phyloP scores from a whole-genome alignment of 345 rosid species.

The Eutrema heterophyllum region DNA sequence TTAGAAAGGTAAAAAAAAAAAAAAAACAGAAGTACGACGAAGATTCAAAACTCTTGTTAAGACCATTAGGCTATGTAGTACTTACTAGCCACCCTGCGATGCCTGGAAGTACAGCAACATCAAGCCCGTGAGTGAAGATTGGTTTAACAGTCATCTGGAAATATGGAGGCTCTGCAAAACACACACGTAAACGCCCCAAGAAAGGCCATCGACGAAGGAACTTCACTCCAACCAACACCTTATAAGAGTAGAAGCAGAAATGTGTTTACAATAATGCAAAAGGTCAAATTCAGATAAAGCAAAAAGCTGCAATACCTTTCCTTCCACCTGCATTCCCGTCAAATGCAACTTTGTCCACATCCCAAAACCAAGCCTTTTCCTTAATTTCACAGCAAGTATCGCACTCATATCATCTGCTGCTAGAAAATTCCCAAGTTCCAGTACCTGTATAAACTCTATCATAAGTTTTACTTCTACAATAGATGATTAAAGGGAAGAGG shows the following conservation, averaged over 20 bases:
- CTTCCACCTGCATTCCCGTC: slow-evolving; percentile 96
- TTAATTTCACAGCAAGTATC: slow-evolving; percentile 76
- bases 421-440: slow-evolving; percentile 90
- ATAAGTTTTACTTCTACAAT: neutral
- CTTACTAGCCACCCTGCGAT: slow-evolving; percentile 99
- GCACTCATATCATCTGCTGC: slow-evolving; percentile 98
- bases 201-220: slow-evolving; percentile 88
- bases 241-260: slow-evolving; percentile 7
- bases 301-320: slow-evolving; percentile 55
- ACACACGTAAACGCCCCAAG: slow-evolving; percentile 79
- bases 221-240: slow-evolving; percentile 90
- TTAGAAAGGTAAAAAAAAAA: too few relatives aligned
- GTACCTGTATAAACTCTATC: slow-evolving; percentile 47
- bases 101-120: slow-evolving; percentile 90
- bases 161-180: slow-evolving; percentile 96
- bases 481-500: neutral
- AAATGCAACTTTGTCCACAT: slow-evolving; percentile 94
- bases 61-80: neutral
- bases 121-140: slow-evolving; percentile 70
- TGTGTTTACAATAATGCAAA: neutral
- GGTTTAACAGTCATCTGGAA: slow-evolving; percentile 97
- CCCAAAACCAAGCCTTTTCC: slow-evolving; percentile 92
- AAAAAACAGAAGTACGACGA: too few relatives aligned
- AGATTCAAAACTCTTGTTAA: too few relatives aligned
- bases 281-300: neutral